A percentile compares a stretch with the other conserved stretches of the same genome.
Evolutionary conservation across 768 basidiomycete genomes (phyloP).

Genomic region (Saitozyma podzolica): DNA sequence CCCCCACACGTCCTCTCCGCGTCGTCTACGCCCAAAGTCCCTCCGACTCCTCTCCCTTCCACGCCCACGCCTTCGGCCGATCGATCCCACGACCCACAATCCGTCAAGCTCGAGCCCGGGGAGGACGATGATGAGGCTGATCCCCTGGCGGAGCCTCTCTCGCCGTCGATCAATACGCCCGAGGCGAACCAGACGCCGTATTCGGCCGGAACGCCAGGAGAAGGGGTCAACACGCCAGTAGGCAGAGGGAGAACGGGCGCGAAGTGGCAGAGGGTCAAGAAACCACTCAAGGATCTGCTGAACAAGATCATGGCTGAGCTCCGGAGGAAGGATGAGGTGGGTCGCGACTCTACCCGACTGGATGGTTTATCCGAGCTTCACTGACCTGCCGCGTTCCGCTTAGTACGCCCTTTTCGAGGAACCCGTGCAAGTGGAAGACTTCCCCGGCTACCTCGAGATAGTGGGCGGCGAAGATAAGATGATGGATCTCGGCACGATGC

Average conservation of each 20-base stretch:
- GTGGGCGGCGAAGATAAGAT: conserved; percentile 52
- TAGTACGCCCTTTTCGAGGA: conserved; percentile 48
- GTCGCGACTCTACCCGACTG: conserved; percentile 2
- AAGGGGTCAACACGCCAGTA: background rate
- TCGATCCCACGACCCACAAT: conserved; percentile 2
- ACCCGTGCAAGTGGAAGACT: conserved; percentile 39
- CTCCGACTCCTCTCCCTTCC: conserved; percentile 7
- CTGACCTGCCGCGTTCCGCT: background rate
- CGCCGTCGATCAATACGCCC: background rate
- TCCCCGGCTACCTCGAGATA: conserved; percentile 48
- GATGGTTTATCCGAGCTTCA: background rate
- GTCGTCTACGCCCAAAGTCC: conserved; percentile 16
- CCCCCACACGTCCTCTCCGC: conserved; percentile 26
- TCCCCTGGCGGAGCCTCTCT: conserved; percentile 5
- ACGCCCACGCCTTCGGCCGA: conserved; percentile 2
- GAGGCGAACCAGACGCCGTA: conserved; percentile 1
- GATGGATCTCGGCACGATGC: conserved; percentile 53
- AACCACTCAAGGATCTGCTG: conserved; percentile 43
- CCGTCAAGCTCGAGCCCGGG: conserved; percentile 5
- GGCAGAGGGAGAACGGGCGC: conserved; percentile 54
- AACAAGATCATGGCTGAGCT: conserved; percentile 44
- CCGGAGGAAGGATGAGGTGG: conserved; percentile 42
- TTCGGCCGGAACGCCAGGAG: conserved; percentile 5
- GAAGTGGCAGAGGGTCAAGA: conserved; percentile 56
- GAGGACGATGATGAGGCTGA: background rate